These are phyloP conservation scores for Pelargonium citronellum DNA, from an alignment of 441 rosid genomes.

Conservation along the genomic window DNA sequence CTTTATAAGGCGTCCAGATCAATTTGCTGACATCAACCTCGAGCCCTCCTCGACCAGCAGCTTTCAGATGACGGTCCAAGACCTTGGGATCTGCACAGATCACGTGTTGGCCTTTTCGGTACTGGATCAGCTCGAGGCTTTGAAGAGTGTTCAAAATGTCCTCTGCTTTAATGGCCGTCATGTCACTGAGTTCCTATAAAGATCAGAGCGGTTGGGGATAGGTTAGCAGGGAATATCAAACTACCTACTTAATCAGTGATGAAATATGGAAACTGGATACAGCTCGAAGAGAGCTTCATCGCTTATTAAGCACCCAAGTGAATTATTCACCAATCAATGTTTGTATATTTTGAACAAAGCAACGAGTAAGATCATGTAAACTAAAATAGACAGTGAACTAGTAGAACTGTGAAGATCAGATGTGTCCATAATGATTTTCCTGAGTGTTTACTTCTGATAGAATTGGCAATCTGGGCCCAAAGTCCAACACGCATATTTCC, in stretches of 20 bases:
- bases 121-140: conserved; percentile 90
- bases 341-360: too few relatives aligned
- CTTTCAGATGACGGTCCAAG: conserved; percentile 91
- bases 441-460: too few relatives aligned
- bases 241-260: neutral
- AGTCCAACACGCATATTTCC: too few relatives aligned
- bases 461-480: too few relatives aligned
- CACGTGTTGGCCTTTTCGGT: conserved; percentile 95
- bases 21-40: conserved; percentile 93
- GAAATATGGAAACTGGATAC: neutral
- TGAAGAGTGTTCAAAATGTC: conserved; percentile 88
- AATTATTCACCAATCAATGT: too few relatives aligned
- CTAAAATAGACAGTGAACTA: too few relatives aligned
- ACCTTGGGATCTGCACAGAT: conserved; percentile 98
- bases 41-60: conserved; percentile 97
- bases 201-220: neutral
- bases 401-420: too few relatives aligned
- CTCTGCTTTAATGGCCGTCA: conserved; percentile 97
- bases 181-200: conserved; percentile 90
- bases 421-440: too few relatives aligned
- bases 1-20: conserved; percentile 98
- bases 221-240: neutral
- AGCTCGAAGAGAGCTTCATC: neutral
- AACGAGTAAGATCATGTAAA: too few relatives aligned
- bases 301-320: neutral